Conservation (phyloP, 202 grass and related monocot genomes). For the Eragrostis tef region DNA sequence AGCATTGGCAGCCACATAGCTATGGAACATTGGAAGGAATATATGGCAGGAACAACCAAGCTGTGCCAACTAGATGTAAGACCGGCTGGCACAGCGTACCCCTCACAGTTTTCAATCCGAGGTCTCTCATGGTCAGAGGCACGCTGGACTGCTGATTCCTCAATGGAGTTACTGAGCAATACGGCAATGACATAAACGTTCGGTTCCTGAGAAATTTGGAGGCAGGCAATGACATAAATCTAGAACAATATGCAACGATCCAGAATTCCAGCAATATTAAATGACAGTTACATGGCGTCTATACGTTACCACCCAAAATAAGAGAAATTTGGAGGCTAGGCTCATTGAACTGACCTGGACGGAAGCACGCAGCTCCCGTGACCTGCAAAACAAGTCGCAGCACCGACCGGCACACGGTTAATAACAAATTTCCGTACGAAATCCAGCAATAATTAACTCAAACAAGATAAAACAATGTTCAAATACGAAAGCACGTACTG, state of each 20-base stretch:
- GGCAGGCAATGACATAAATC: too few relatives aligned
- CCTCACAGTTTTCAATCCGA: neutral
- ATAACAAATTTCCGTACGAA: slow-evolving; percentile 11
- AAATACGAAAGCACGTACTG: slow-evolving; percentile 48
- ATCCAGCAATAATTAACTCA: neutral
- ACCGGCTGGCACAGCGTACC: neutral
- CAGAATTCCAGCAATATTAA: neutral
- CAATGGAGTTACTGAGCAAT: neutral
- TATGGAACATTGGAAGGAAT: neutral
- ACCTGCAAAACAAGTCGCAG: slow-evolving; percentile 53
- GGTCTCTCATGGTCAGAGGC: neutral
- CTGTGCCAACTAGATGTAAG: neutral
- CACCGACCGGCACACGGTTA: slow-evolving; percentile 19
- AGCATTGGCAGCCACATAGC: neutral
- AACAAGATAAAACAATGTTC: slow-evolving; percentile 12
- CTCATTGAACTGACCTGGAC: slow-evolving; percentile 62
- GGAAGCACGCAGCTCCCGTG: slow-evolving; percentile 67
- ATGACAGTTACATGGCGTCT: neutral
- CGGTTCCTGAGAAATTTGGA: too few relatives aligned
- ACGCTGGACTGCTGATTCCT: neutral
- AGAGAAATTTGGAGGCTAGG: neutral
- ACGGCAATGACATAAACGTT: neutral
- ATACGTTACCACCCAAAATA: neutral
- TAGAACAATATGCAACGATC: neutral
- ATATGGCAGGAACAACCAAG: neutral